phyloP scores from a whole-genome alignment of 805 yeast genomes.

The Ogataea degrootiae region DNA sequence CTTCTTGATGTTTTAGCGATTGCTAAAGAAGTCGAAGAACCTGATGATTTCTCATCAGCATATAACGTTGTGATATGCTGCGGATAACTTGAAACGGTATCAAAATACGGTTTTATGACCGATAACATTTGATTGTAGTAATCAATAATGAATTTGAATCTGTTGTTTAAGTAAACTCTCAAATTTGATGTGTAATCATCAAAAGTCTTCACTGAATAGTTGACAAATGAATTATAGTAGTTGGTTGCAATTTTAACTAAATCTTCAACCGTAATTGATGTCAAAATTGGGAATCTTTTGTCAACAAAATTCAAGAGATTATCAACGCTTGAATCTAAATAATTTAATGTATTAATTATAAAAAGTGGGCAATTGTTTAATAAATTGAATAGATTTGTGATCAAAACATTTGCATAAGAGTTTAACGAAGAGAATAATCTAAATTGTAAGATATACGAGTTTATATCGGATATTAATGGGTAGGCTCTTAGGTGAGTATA shows the following conservation, averaged over 20 bases:
- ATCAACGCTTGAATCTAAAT: constrained; percentile 22
- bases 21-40: constrained; percentile 28
- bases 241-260: constrained; percentile 4
- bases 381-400: constrained; percentile 9
- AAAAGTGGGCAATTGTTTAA: constrained; percentile 16
- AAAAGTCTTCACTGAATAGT: constrained; percentile 8
- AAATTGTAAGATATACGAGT: constrained; percentile 11
- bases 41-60: constrained; percentile 25
- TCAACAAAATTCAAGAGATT: constrained; percentile 25
- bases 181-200: too few species aligned
- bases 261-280: constrained; percentile 19
- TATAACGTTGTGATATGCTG: constrained; percentile 30
- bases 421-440: constrained; percentile 15
- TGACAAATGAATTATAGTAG: constrained; percentile 8
- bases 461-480: constrained; percentile 27
- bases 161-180: too few species aligned
- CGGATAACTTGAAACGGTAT: constrained; percentile 24
- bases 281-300: constrained; percentile 25
- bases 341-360: constrained; percentile 13
- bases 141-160: too few species aligned
- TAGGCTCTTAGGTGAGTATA: constrained; percentile 28
- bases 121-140: too few species aligned
- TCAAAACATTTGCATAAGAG: constrained; percentile 11
- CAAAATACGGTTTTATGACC: constrained; percentile 22
- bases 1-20: constrained; percentile 34